These are phyloP conservation scores for Neopestalotiopsis rosae DNA, from an alignment of 2,329 filamentous ascomycete genomes.

Conservation along the genomic window DNA sequence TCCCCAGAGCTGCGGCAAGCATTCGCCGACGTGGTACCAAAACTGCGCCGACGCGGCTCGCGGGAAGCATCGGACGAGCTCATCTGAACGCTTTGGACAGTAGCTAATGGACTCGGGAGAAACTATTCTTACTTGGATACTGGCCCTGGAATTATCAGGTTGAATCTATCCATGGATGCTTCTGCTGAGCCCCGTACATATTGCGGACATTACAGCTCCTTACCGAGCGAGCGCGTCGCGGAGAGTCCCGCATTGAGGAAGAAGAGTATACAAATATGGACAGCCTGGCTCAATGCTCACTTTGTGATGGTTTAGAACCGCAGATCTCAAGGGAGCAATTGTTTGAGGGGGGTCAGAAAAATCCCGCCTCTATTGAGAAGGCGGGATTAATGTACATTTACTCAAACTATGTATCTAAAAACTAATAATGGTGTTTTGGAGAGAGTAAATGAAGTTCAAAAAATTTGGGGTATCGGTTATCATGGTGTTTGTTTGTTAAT, in stretches of 20 bases:
- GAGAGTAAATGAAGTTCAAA: conserved; percentile 9
- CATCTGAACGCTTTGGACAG: neutral
- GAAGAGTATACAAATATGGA: neutral
- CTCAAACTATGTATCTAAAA: conserved; percentile 14
- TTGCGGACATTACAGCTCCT: neutral
- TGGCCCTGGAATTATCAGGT: neutral
- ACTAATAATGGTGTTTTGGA: neutral
- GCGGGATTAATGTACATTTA: conserved; percentile 11
- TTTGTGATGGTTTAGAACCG: neutral
- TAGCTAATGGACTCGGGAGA: neutral
- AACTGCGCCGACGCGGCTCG: neutral
- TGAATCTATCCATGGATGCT: neutral
- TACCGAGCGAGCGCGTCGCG: neutral
- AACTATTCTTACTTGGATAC: neutral
- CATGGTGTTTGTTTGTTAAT: conserved; percentile 1
- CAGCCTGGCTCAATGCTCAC: neutral
- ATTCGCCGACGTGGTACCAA: conserved; percentile 5
- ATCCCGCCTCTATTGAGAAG: neutral
- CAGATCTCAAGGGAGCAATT: neutral
- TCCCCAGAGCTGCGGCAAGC: neutral
- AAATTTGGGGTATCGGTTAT: conserved; percentile 4
- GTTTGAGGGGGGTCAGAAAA: conserved; percentile 11
- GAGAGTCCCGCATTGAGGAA: neutral
- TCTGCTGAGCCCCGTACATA: neutral
- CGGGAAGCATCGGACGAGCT: conserved; percentile 2